These are phyloP conservation scores for Gossypium arboreum DNA, from an alignment of 345 rosid species.

Conservation along the genomic window DNA sequence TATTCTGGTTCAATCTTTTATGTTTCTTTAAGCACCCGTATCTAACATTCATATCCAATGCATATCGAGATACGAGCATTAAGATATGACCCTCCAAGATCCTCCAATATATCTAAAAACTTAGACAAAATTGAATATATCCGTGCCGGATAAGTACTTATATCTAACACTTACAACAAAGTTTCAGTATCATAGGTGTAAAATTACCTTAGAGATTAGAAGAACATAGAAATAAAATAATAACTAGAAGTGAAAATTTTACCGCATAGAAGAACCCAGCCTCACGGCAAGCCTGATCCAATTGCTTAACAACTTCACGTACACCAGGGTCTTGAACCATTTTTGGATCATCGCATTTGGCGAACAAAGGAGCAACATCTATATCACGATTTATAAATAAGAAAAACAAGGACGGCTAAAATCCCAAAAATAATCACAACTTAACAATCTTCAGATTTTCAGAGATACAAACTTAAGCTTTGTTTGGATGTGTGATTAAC, in stretches of 20 bases:
- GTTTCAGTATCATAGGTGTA: not conserved
- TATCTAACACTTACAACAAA: not conserved
- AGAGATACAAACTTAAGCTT: not conserved
- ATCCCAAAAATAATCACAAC: not conserved
- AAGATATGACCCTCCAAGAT: not conserved
- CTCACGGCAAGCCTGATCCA: conserved; percentile 77
- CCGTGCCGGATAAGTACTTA: not conserved
- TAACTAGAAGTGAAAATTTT: not conserved
- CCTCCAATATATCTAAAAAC: not conserved
- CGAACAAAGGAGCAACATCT: conserved; percentile 61
- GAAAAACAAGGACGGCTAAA: not conserved
- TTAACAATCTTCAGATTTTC: not conserved
- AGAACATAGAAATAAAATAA: not conserved
- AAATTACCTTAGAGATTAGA: not conserved
- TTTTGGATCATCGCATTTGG: conserved; percentile 56
- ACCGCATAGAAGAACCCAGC: conserved; percentile 96
- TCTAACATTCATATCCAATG: not conserved
- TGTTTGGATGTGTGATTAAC: too few species aligned
- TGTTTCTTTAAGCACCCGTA: not conserved
- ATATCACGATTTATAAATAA: conserved; percentile 3
- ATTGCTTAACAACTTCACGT: conserved; percentile 45
- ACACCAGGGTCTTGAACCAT: conserved; percentile 58
- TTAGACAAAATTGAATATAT: not conserved
- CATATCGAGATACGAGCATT: not conserved
- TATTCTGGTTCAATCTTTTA: not conserved